Evolutionary conservation across 495 filamentous ascomycete species (phyloP).

Genomic region (Xylaria intraflava): DNA sequence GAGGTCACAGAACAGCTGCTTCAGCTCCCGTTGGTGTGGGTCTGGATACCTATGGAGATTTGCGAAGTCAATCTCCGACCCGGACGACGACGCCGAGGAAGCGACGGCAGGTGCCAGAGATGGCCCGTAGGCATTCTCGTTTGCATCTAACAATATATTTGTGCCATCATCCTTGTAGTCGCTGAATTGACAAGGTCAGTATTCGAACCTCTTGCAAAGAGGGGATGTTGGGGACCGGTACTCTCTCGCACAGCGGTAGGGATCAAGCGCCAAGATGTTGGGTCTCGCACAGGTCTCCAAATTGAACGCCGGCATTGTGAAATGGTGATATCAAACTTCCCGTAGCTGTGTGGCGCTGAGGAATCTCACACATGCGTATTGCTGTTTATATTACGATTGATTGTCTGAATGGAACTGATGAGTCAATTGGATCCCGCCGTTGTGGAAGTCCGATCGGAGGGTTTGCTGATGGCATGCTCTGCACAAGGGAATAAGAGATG

Average conservation of each 20-base stretch:
- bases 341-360: neutral
- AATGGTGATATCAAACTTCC: conserved; percentile 1
- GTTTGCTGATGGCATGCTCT: too few relatives aligned
- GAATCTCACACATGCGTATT: neutral
- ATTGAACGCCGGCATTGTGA: conserved; percentile 55
- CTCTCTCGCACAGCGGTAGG: conserved; percentile 82
- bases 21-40: conserved; percentile 83
- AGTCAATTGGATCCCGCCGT: conserved; percentile 1
- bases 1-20: conserved; percentile 77
- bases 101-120: conserved; percentile 33
- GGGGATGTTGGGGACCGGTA: conserved; percentile 41
- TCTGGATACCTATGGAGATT: conserved; percentile 93
- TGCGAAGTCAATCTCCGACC: conserved; percentile 56
- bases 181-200: conserved; percentile 42
- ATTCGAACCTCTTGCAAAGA: neutral
- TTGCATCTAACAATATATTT: conserved; percentile 94
- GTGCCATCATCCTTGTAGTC: conserved; percentile 99
- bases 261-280: conserved; percentile 76
- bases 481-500: too few relatives aligned
- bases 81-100: conserved; percentile 16
- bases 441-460: conserved; percentile 26
- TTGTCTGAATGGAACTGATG: neutral
- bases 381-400: neutral
- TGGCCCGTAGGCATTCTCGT: conserved; percentile 94
- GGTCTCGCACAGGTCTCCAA: conserved; percentile 72